Evolutionary conservation across 2,329 filamentous ascomycete genomes (phyloP).

Genomic region (Xylaria sp.): DNA sequence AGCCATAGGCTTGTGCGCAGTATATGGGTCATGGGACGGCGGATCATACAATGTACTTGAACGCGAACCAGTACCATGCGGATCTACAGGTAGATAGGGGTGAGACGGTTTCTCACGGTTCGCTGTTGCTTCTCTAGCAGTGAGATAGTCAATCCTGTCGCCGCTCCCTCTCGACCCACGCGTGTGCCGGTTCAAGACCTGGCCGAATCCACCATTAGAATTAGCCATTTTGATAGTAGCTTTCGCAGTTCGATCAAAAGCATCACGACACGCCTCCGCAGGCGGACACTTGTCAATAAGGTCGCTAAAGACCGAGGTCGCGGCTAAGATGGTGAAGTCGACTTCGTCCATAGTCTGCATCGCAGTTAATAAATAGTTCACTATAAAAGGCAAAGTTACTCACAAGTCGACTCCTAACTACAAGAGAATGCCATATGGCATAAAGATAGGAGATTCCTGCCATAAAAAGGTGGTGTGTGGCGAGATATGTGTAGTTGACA

Average conservation of each 20-base stretch:
- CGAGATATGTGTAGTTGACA: slow-evolving; percentile 95
- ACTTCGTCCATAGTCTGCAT: slow-evolving; percentile 84
- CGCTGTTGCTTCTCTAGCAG: slow-evolving; percentile 41
- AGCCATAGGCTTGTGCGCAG: slow-evolving; percentile 28
- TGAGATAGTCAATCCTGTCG: slow-evolving; percentile 40
- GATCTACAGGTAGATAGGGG: slow-evolving; percentile 31
- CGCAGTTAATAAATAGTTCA: slow-evolving; percentile 36
- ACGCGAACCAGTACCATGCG: slow-evolving; percentile 29
- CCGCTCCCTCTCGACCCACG: slow-evolving; percentile 33
- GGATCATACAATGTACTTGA: slow-evolving; percentile 32
- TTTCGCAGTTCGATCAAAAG: slow-evolving; percentile 93
- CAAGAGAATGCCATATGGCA: slow-evolving; percentile 93
- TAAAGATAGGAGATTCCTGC: slow-evolving; percentile 95
- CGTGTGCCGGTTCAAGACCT: slow-evolving; percentile 42
- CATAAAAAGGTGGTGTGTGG: slow-evolving; percentile 97
- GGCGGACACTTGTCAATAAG: slow-evolving; percentile 94
- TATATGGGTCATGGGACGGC: slow-evolving; percentile 35
- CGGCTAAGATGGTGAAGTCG: slow-evolving; percentile 93
- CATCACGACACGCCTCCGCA: slow-evolving; percentile 91
- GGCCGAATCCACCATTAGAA: slow-evolving; percentile 81
- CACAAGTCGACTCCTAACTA: slow-evolving; percentile 85
- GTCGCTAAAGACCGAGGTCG: slow-evolving; percentile 89
- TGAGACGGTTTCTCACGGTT: slow-evolving; percentile 35
- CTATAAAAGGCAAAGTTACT: slow-evolving; percentile 45
- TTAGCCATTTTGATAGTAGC: slow-evolving; percentile 95